These are phyloP conservation scores for Vigna angularis DNA, from an alignment of 306 rosid genomes.

Conservation along the genomic window DNA sequence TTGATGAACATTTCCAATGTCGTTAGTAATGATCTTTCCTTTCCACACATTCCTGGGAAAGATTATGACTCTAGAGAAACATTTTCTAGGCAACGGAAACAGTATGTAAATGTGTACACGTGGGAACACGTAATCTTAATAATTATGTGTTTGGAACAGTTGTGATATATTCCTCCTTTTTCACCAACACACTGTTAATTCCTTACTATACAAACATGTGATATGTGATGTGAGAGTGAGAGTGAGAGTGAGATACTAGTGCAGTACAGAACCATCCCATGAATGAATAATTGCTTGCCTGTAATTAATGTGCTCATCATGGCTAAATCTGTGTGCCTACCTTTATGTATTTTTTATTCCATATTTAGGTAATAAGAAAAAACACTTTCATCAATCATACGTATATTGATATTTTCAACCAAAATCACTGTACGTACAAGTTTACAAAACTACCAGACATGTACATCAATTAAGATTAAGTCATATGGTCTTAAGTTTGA, in stretches of 20 bases:
- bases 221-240: constrained; percentile 10
- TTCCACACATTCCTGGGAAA: constrained; percentile 46
- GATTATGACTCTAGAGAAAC: constrained; percentile 30
- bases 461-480: no score
- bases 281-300: background rate
- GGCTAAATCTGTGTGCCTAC: background rate
- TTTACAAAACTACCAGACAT: no score
- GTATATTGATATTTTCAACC: no score
- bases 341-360: background rate
- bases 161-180: constrained; percentile 29
- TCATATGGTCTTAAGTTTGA: no score
- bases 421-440: no score
- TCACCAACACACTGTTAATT: constrained; percentile 30
- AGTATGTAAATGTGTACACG: constrained; percentile 12
- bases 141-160: constrained; percentile 28
- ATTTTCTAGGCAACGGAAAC: constrained; percentile 17
- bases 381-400: no score
- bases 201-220: constrained; percentile 37
- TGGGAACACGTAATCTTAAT: constrained; percentile 9
- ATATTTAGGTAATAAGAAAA: background rate
- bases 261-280: constrained; percentile 37
- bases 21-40: constrained; percentile 38
- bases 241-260: background rate
- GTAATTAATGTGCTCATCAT: background rate
- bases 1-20: constrained; percentile 15